A percentile compares a stretch with the other conserved stretches of the same genome.
Conservation (phyloP, 805 yeast species). For the Pichia deserticola region DNA sequence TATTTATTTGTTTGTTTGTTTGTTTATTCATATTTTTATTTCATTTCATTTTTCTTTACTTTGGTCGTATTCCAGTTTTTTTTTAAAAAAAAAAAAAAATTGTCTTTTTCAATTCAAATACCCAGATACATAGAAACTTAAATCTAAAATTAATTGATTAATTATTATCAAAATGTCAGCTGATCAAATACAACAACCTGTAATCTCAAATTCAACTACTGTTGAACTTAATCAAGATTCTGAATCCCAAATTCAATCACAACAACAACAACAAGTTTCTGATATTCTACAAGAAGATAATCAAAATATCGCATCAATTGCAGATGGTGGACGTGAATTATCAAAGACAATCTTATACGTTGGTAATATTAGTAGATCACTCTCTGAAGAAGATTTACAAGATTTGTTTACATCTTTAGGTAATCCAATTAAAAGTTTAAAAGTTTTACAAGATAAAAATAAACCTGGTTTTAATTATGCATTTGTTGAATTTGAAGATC, state of each 20-base stretch:
- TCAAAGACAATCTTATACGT: constrained; percentile 70
- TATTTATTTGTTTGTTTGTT: too few relatives aligned
- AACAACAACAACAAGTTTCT: background rate
- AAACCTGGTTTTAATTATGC: constrained; percentile 71
- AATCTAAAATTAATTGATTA: background rate
- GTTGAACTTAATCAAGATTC: background rate
- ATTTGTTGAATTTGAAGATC: constrained; percentile 63
- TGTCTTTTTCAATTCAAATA: background rate
- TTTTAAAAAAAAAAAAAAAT: background rate
- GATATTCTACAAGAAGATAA: background rate
- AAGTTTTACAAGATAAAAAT: constrained; percentile 71
- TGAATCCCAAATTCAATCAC: background rate
- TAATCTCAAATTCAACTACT: background rate
- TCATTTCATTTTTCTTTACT: background rate
- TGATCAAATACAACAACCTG: constrained; percentile 1
- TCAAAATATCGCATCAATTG: constrained; percentile 3
- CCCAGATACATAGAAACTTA: background rate
- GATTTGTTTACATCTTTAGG: constrained; percentile 50
- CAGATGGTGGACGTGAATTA: constrained; percentile 67
- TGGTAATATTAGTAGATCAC: constrained; percentile 60
- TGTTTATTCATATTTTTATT: background rate
- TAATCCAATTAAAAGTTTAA: constrained; percentile 57
- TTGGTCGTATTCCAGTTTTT: too few relatives aligned
- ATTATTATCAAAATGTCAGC: constrained; percentile 4
- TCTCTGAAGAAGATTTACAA: constrained; percentile 54